Conservation (phyloP, 1,139 yeast genomes). For the Sugiyamaella novakii region DNA sequence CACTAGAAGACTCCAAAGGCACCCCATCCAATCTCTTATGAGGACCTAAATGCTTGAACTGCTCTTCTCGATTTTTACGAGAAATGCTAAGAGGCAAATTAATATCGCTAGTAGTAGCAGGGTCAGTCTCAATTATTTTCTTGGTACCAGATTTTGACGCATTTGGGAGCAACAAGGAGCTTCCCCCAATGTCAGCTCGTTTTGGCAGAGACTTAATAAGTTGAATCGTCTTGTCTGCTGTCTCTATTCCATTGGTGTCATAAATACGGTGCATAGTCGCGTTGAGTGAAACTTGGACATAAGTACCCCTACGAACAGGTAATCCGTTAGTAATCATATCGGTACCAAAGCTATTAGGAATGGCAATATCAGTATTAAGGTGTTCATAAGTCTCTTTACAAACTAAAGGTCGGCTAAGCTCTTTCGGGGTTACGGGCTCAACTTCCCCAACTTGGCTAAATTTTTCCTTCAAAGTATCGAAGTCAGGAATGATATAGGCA, state of each 20-base stretch:
- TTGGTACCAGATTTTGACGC: not conserved
- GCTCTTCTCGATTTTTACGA: conserved; percentile 13
- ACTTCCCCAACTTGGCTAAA: conserved; percentile 20
- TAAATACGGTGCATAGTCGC: conserved; percentile 50
- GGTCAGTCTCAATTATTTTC: not conserved
- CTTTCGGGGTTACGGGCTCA: conserved; percentile 22
- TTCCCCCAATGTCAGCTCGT: no score
- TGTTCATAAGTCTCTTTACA: conserved; percentile 38
- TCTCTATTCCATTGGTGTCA: conserved; percentile 54
- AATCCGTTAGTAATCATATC: conserved; percentile 35
- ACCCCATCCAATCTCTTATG: conserved; percentile 5
- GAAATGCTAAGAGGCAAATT: conserved; percentile 1
- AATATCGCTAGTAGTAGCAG: conserved; percentile 7
- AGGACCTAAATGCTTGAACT: conserved; percentile 6
- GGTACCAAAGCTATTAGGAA: conserved; percentile 37
- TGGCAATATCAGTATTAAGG: conserved; percentile 34
- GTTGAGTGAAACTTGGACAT: conserved; percentile 45
- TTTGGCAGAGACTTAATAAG: no score
- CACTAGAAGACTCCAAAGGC: not conserved
- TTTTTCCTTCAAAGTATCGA: conserved; percentile 36
- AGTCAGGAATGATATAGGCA: conserved; percentile 42
- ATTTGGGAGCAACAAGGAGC: no score
- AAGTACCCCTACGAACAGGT: conserved; percentile 45
- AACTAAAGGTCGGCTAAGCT: conserved; percentile 27
- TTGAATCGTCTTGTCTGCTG: conserved; percentile 49